Conservation (phyloP, 164 flowering plant species). For the Litsea cubeba region DNA sequence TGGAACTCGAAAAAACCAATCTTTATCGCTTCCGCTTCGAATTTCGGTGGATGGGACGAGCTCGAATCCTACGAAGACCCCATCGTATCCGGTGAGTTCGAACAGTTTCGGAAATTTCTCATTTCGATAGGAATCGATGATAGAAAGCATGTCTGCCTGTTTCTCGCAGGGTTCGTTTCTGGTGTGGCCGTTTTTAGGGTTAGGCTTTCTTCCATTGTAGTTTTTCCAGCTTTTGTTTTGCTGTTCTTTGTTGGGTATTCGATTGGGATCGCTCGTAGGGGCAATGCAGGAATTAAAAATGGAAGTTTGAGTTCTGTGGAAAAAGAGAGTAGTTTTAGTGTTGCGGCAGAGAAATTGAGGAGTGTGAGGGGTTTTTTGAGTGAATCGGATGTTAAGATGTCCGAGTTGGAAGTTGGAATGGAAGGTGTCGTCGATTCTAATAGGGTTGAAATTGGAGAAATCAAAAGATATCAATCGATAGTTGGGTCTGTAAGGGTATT, state of each 20-base stretch:
- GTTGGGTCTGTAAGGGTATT: slow-evolving; percentile 33
- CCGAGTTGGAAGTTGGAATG: slow-evolving; percentile 35
- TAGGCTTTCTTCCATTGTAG: slow-evolving; percentile 51
- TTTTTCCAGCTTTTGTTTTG: slow-evolving; percentile 64
- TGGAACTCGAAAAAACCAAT: slow-evolving; percentile 5
- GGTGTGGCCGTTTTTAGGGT: slow-evolving; percentile 70
- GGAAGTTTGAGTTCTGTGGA: slow-evolving; percentile 12
- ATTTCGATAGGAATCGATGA: slow-evolving; percentile 60
- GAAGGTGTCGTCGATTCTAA: slow-evolving; percentile 32
- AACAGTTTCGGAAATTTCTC: slow-evolving; percentile 39
- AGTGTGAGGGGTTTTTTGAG: slow-evolving; percentile 32
- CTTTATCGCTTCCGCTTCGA: slow-evolving; percentile 23
- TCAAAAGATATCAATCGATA: slow-evolving; percentile 33
- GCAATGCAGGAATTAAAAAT: slow-evolving; percentile 22
- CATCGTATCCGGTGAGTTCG: slow-evolving; percentile 42
- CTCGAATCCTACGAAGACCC: slow-evolving; percentile 22
- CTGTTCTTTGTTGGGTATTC: slow-evolving; percentile 71
- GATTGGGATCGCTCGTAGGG: slow-evolving; percentile 53
- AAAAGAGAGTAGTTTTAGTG: slow-evolving; percentile 29
- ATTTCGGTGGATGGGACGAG: slow-evolving; percentile 81
- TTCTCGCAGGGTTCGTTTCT: slow-evolving; percentile 60
- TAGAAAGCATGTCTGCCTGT: slow-evolving; percentile 49
- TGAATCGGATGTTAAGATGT: slow-evolving; percentile 38
- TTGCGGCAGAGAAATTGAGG: slow-evolving; percentile 36
- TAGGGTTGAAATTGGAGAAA: slow-evolving; percentile 33